phyloP scores from a whole-genome alignment of 768 basidiomycete genomes.

The Boletus sensibilis region DNA sequence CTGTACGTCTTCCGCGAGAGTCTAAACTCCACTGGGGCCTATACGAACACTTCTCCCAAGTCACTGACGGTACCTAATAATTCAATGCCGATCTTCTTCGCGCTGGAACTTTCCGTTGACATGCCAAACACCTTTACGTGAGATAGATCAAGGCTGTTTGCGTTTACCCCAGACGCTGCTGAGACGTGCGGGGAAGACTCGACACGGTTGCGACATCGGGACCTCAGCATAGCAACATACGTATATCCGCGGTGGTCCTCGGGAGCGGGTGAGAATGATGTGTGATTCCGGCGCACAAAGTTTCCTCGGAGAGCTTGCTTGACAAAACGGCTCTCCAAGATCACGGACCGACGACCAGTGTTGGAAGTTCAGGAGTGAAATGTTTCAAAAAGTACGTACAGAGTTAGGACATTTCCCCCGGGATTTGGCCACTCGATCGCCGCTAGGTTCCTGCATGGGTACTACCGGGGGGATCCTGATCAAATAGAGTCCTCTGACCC shows the following conservation, averaged over 20 bases:
- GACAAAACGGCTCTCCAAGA: neutral
- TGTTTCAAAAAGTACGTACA: neutral
- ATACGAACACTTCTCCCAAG: neutral
- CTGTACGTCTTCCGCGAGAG: neutral
- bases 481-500: neutral
- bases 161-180: slow-evolving; percentile 2
- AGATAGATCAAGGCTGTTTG: neutral
- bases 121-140: neutral
- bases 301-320: neutral
- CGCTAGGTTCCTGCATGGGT: neutral
- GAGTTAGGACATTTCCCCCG: neutral
- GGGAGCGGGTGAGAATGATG: neutral
- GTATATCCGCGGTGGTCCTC: neutral
- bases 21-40: neutral
- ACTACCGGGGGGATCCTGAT: neutral
- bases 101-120: slow-evolving; percentile 1
- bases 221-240: neutral
- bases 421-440: slow-evolving; percentile 1
- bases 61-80: neutral
- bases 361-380: neutral
- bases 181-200: neutral
- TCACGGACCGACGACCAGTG: neutral
- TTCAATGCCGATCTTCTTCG: neutral
- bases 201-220: neutral
- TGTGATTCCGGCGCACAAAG: neutral